A percentile compares a stretch with the other conserved stretches of the same genome.
Conservation (phyloP, 163 green algal genomes). For the Chlorella variabilis region DNA sequence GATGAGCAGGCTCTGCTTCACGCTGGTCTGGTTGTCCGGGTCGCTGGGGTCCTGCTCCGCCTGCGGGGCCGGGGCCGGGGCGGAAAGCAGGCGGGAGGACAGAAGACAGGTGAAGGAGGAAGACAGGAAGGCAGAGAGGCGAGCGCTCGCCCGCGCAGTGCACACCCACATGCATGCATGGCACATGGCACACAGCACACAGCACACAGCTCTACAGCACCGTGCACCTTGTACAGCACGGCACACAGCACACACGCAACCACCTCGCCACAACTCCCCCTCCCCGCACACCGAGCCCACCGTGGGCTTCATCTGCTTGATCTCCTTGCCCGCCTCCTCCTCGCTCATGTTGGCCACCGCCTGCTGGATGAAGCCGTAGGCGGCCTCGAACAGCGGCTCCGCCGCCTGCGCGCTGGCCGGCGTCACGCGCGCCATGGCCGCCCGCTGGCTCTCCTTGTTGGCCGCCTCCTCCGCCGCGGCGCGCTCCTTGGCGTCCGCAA, state of each 20-base stretch:
- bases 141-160: too few relatives aligned
- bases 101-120: too few relatives aligned
- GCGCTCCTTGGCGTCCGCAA: constrained; percentile 40
- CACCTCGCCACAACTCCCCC: too few relatives aligned
- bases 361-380: constrained; percentile 42
- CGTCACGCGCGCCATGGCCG: constrained; percentile 44
- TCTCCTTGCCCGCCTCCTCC: constrained; percentile 58
- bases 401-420: constrained; percentile 21
- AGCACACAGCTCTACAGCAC: too few relatives aligned
- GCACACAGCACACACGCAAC: too few relatives aligned
- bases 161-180: too few relatives aligned
- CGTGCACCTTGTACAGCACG: too few relatives aligned
- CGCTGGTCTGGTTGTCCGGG: constrained; percentile 35
- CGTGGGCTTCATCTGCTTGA: constrained; percentile 57
- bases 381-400: constrained; percentile 42
- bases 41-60: constrained; percentile 50
- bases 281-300: too few relatives aligned
- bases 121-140: too few relatives aligned
- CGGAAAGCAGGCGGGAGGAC: too few relatives aligned
- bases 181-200: too few relatives aligned
- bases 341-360: constrained; percentile 51
- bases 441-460: constrained; percentile 32
- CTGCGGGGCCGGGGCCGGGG: too few relatives aligned
- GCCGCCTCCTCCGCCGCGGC: constrained; percentile 48
- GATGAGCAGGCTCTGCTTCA: constrained; percentile 58